Evolutionary conservation across 768 basidiomycete genomes (phyloP), one percentile per base, ranked within the genome.

Genomic region (Russula abietina): DNA sequence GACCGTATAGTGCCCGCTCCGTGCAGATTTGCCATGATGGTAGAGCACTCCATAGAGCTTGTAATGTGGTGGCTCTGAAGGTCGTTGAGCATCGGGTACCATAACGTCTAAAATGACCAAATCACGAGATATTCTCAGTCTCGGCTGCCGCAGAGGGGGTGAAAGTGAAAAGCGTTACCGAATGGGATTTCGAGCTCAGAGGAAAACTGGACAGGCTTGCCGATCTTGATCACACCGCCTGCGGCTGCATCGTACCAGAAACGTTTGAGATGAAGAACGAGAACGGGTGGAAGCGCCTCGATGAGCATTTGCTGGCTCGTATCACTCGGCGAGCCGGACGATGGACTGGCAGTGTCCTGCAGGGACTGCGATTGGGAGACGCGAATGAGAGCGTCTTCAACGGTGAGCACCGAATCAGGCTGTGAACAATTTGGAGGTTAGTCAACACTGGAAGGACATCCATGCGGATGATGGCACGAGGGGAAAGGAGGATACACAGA

Each of bases 231-330:
- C 2, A 91, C 91, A 28, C 87, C 90, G 11, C 82, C 82, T 0
- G 83, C 83, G 12, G 75, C 77, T 3, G 83, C 81, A 69, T 95
- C 94, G 71, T 94, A 98, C 57, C 85, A 78, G 77, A 98, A 98
- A 39, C 95, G 77, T 11, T 74, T 97, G 70, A 97, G 79, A 70
- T 97, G 94, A 19, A 97, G 77, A 30, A 96, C 84, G 54, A 98
- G 78, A 12, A 95, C 83, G 0, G 87, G 85, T 2, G 95, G 95
- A 10, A 94, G 80, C 0, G 83, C 78, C 33, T 97, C 95, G 61
- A 98, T 84, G 58, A 88, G 83, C 4, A 86, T 80, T 54, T 82
- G 82, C 69, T 87, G 86, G 0, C 76, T 82, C 10, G 89, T 93
- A 38, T 95, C 91, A 26, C 12, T 39, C 39, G 5, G n/a, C n/a